Evolutionary conservation across 164 flowering plant species (phyloP), one percentile per base, ranked within the genome.

Genomic region (Euptelea pleiosperma): DNA sequence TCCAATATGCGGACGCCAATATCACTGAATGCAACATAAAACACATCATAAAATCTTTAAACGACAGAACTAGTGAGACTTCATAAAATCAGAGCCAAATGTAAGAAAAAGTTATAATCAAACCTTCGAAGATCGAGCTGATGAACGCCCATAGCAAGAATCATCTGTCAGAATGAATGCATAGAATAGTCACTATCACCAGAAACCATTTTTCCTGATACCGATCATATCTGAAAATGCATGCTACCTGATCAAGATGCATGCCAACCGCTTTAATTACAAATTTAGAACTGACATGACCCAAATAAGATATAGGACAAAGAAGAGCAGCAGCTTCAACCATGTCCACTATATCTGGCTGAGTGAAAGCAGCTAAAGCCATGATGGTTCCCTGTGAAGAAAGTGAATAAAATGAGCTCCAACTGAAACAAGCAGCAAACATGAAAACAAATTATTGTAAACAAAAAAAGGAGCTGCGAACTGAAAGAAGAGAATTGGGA

Each of bases 311-410:
- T 73, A 94, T 87, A 41, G 99, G 96, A 62, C 79, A 77, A 22
- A 91, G 78, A 70, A 94, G 81, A 31, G 97, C 96, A 57, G 91
- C 91, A 65, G 86, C 96, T 80, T 76, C 83, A 60, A 94, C 91
- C 92, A 78, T 79, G 55, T 81, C 77, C 22, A 69, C 87, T 56
- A 91, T 69, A 41, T 79, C 76, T 58, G 96, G 83, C 70, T 76
- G 83, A 41, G 96, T 85, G 57, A 91, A 74, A 57, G 96, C 91
- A 72, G 96, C 97, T 53, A 94, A 69, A 74, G 90, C 76, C 83
- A 94, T 85, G 41, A 87, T 87, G 46, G 97, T 89, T 33, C 99
- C 99, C 99, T 94, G 61, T 21, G 29, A 75, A 59, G 28, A 29
- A 15, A 45, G 29, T 22, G 42, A 21, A 5, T 8, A 26, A n/a